Base-by-base conservation (phyloP, 2,329 filamentous ascomycete species). In the Microdochium trichocladiopsis region DNA sequence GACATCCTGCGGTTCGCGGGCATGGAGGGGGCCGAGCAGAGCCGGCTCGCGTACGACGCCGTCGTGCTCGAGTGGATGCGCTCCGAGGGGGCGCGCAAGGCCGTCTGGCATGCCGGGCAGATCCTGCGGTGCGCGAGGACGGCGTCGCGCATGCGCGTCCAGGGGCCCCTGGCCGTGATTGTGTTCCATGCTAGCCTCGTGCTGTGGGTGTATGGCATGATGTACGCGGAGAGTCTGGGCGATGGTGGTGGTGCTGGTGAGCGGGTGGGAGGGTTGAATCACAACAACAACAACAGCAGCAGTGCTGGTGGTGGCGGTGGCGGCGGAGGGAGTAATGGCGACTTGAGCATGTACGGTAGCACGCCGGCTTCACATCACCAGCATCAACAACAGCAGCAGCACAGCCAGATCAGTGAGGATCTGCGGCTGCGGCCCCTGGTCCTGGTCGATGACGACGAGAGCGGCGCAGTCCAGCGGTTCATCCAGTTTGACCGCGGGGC, bases 1-100 rank as follows among this genome's bases (percentile, higher is more conserved):
- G 67, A 71, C 4, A 61, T 74, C 0, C 71, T 74, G 11, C 62
- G 70, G 1, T 71, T 73, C 22, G 71, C 71, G 1, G 72, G 72
- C 3, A 72, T 72, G 48, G 66, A 71, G 21, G 70, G 70, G 4
- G 64, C 67, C 11, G 64, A 71, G 22, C 69, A 69, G 49, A 69
- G 71, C 2, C 62, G 66, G 0, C 57, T 61, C 8, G 64, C 67
- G 0, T 68, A 66, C 24, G 47, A 11, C 4, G 60, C 67, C 11
- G 62, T 60, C 1, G 62, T 70, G 0, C 57, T 66, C 0, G 63
- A 68, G 25, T 73, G 71, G 69, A 67, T 65, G 2, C 61, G 63
- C 8, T 65, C 63, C 14, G 60, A 66, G 18, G 61, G 67, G 12
- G 66, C 69, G 0, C 63, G 72, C 2, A 53, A 63, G 4, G 61